These are phyloP conservation scores for Meira nashicola DNA, from an alignment of 1,284 basidiomycete genomes.

Conservation along the genomic window DNA sequence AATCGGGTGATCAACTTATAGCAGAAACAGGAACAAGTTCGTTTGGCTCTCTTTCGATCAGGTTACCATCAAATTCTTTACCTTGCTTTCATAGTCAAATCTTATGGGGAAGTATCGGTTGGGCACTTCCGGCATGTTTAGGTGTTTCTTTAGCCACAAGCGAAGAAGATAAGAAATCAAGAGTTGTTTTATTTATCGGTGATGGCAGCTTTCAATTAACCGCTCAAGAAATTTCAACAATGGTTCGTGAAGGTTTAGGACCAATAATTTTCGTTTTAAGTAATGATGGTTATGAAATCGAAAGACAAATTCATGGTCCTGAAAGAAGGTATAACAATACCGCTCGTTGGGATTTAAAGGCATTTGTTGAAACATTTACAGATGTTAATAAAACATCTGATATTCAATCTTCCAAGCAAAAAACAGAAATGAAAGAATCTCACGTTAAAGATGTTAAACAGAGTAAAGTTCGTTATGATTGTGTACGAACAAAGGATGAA, in stretches of 20 bases:
- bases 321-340: slow-evolving; percentile 52
- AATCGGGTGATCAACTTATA: slow-evolving; percentile 52
- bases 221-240: slow-evolving; percentile 65
- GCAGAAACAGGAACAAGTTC: slow-evolving; percentile 44
- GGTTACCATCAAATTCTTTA: slow-evolving; percentile 15
- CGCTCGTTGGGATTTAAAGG: slow-evolving; percentile 28
- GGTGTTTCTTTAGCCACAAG: slow-evolving; percentile 74
- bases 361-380: slow-evolving; percentile 45
- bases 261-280: slow-evolving; percentile 82
- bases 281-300: slow-evolving; percentile 73
- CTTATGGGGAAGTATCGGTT: slow-evolving; percentile 81
- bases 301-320: slow-evolving; percentile 71
- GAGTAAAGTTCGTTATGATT: slow-evolving; percentile 62
- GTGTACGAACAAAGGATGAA: slow-evolving; percentile 63
- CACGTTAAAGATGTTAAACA: slow-evolving; percentile 56
- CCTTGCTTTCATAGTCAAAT: slow-evolving; percentile 56
- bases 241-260: slow-evolving; percentile 65
- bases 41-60: slow-evolving; percentile 28
- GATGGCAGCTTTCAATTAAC: slow-evolving; percentile 58
- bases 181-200: slow-evolving; percentile 80
- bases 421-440: slow-evolving; percentile 12
- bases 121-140: slow-evolving; percentile 66
- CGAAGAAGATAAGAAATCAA: slow-evolving; percentile 58
- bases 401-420: slow-evolving; percentile 44
- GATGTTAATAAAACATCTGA: slow-evolving; percentile 28